Conservation (phyloP, 2,329 filamentous ascomycete genomes). For the Fusarium sp. region DNA sequence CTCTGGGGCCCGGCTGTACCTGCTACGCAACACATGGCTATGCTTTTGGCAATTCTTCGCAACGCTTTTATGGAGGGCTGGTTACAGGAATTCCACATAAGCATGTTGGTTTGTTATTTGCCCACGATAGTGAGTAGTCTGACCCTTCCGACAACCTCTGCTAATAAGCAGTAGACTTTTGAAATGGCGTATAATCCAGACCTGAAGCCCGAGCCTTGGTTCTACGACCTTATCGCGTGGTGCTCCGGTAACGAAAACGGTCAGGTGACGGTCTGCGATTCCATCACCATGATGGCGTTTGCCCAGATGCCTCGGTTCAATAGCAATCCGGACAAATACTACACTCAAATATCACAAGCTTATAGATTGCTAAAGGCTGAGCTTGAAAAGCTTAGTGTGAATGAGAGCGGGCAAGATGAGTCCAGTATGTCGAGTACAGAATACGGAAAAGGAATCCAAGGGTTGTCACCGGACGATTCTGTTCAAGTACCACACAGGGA, state of each 20-base stretch:
- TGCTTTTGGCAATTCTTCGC: neutral
- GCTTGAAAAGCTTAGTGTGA: neutral
- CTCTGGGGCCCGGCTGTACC: neutral
- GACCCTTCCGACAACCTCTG: neutral
- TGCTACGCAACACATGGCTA: neutral
- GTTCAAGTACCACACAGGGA: neutral
- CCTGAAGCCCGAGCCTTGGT: neutral
- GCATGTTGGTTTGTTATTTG: neutral
- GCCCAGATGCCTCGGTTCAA: slow-evolving; percentile 5
- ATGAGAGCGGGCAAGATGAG: neutral
- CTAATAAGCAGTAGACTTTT: neutral
- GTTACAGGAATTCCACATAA: neutral
- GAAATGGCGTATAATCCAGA: neutral
- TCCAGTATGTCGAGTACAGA: neutral
- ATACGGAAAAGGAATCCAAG: neutral
- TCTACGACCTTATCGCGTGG: neutral
- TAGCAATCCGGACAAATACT: neutral
- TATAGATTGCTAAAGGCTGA: neutral
- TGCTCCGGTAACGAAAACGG: neutral
- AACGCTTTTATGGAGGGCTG: neutral
- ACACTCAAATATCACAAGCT: neutral
- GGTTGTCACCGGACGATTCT: neutral
- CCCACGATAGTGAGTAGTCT: neutral
- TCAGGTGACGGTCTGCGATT: neutral
- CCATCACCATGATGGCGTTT: neutral